Evolutionary conservation across 306 rosid genomes (phyloP), one percentile per base, ranked within the genome.

Genomic region (Fragaria ananassa): DNA sequence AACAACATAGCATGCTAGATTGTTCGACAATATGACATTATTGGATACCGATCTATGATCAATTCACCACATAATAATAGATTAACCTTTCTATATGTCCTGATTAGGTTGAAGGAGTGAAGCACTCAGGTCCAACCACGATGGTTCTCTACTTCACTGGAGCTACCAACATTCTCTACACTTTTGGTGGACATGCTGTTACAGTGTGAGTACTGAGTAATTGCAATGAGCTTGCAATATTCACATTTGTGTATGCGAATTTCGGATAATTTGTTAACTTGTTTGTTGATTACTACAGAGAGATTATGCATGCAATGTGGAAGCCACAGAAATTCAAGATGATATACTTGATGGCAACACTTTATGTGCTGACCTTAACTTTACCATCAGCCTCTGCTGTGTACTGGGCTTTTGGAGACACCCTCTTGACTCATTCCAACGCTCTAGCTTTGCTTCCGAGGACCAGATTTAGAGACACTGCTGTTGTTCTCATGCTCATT

Each of bases 221-320:
- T 31, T 31, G 35, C 35, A 31, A 31, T 31, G 35, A 31, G 41
- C 19, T 39, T 65, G 29, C 42, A 19, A 19, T 5, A 18, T 29
- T 65, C 47, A 0, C 18, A 9, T 9, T 15, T 1, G 39, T 62
- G 63, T 45, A 15, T 6, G 54, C 27, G 12, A 63, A 80, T 66
- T 64, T 62, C 17, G 17, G 76, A 57, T 2, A 41, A 7, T 8
- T 19, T n/a, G 21, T 2, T 56, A 39, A 44, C 12, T 44, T 51
- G 66, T 15, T 47, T 58, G 44, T 34, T 29, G 13, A 63, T 29
- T 7, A 34, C 34, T 84, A 86, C 57, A 95, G 99, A 87, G 97
- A 95, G 85, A 90, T 95, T 17, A 95, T 95, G 99, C 97, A 95
- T 88, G 99, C 99, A 42, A 95, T 95, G 97, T 95, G 99, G 99